These are phyloP conservation scores for Cladosporium sp. DNA, from an alignment of 2,329 filamentous ascomycete genomes.

Conservation along the genomic window DNA sequence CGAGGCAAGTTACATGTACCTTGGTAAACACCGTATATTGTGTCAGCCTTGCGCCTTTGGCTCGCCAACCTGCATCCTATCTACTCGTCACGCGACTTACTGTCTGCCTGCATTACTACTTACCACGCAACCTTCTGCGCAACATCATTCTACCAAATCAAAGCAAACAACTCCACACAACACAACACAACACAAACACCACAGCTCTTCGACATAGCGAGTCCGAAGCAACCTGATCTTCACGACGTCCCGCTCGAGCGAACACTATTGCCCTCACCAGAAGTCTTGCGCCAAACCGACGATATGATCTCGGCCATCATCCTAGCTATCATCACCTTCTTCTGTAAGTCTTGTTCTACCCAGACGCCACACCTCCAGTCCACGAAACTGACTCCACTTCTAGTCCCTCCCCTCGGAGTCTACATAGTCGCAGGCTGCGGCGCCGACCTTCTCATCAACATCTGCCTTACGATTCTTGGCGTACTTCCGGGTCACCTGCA, in stretches of 20 bases:
- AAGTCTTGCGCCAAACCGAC: background rate
- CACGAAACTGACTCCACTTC: background rate
- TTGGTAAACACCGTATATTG: background rate
- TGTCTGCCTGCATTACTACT: background rate
- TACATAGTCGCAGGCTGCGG: conserved; percentile 48
- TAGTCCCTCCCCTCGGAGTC: conserved; percentile 48
- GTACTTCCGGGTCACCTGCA: conserved; percentile 70
- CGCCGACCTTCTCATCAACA: conserved; percentile 46
- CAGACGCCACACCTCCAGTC: background rate
- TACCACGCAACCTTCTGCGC: background rate
- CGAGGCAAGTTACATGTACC: background rate
- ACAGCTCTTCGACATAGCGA: conserved; percentile 3
- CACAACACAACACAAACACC: background rate
- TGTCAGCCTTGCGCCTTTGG: background rate
- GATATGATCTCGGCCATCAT: conserved; percentile 36
- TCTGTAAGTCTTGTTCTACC: conserved; percentile 30
- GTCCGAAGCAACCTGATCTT: background rate
- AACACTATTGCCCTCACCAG: background rate
- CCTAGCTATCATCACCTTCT: conserved; percentile 44
- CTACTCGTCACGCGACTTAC: background rate
- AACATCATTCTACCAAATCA: background rate
- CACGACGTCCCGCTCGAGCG: background rate
- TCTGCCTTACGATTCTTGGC: conserved; percentile 42
- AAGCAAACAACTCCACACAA: too few species aligned
- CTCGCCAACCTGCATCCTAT: background rate